Evolutionary conservation across 139 green algal genomes (phyloP).

Genomic region (Chlamydomonas schloesseri): DNA sequence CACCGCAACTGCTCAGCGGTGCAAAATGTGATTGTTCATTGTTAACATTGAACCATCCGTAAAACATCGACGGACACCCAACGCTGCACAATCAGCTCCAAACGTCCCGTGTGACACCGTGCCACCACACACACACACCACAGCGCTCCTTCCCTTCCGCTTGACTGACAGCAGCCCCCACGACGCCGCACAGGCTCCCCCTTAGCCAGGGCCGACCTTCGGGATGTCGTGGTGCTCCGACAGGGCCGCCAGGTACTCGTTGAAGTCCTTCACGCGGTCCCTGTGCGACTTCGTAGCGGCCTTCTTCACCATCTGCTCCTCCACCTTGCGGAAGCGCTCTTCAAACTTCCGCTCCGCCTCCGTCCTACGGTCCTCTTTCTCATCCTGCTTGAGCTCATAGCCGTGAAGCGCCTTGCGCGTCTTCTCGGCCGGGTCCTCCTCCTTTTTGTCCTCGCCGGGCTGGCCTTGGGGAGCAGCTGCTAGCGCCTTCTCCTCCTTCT

Average conservation of each 20-base stretch:
- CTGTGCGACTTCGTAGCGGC: constrained; percentile 83
- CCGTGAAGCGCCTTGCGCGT: constrained; percentile 55
- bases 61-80: no score
- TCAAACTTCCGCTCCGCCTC: constrained; percentile 79
- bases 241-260: constrained; percentile 82
- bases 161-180: no score
- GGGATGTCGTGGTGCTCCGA: constrained; percentile 92
- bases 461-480: not conserved
- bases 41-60: no score
- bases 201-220: constrained; percentile 83
- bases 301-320: constrained; percentile 78
- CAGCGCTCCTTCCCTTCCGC: not conserved
- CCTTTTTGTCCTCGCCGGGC: constrained; percentile 18
- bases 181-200: no score
- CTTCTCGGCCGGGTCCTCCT: not conserved
- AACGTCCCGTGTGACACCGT: no score
- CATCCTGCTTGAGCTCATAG: constrained; percentile 49
- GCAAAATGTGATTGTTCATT: no score
- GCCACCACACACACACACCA: not conserved
- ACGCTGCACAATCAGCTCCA: no score
- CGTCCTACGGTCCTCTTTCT: constrained; percentile 79
- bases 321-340: constrained; percentile 64
- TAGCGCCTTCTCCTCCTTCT: constrained; percentile 62
- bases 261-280: constrained; percentile 89
- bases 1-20: no score